These are phyloP conservation scores for Aspergillus leporis DNA, from an alignment of 495 filamentous ascomycete genomes.

Conservation along the genomic window DNA sequence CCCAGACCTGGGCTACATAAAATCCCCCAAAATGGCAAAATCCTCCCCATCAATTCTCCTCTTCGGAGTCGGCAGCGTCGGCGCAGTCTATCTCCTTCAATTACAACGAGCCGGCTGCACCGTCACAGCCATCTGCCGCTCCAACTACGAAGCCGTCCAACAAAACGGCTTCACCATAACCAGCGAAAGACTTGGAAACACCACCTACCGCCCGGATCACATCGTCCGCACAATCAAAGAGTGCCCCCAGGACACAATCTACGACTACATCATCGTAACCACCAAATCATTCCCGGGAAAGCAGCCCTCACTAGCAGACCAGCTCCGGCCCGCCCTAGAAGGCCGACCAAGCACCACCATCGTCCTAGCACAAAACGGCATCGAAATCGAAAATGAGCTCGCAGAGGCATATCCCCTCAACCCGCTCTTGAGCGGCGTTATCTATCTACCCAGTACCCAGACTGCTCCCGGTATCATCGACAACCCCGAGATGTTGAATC, in stretches of 20 bases:
- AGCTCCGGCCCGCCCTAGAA: slow-evolving; percentile 43
- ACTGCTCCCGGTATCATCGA: slow-evolving; percentile 31
- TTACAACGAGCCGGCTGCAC: slow-evolving; percentile 40
- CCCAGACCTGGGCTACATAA: not conserved
- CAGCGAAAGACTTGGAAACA: slow-evolving; percentile 43
- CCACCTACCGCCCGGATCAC: slow-evolving; percentile 35
- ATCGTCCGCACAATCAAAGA: slow-evolving; percentile 41
- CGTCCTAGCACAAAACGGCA: slow-evolving; percentile 56
- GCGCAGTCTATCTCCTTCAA: slow-evolving; percentile 47
- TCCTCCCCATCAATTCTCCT: slow-evolving; percentile 31
- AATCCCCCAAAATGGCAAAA: not conserved
- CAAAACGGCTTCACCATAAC: slow-evolving; percentile 49
- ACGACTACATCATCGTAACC: slow-evolving; percentile 54
- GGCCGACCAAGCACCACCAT: slow-evolving; percentile 36
- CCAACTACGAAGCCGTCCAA: slow-evolving; percentile 50
- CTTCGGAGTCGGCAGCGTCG: slow-evolving; percentile 51
- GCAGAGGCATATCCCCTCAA: slow-evolving; percentile 39
- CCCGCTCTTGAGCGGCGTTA: slow-evolving; percentile 47
- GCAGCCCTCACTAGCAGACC: slow-evolving; percentile 33
- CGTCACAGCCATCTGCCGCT: slow-evolving; percentile 52
- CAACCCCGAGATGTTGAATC: slow-evolving; percentile 30
- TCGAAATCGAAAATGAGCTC: slow-evolving; percentile 52
- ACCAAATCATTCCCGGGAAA: slow-evolving; percentile 35
- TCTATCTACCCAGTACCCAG: slow-evolving; percentile 52
- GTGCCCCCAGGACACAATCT: slow-evolving; percentile 28